Evolutionary conservation across 805 yeast genomes (phyloP).

Genomic region (Lachancea sp.): DNA sequence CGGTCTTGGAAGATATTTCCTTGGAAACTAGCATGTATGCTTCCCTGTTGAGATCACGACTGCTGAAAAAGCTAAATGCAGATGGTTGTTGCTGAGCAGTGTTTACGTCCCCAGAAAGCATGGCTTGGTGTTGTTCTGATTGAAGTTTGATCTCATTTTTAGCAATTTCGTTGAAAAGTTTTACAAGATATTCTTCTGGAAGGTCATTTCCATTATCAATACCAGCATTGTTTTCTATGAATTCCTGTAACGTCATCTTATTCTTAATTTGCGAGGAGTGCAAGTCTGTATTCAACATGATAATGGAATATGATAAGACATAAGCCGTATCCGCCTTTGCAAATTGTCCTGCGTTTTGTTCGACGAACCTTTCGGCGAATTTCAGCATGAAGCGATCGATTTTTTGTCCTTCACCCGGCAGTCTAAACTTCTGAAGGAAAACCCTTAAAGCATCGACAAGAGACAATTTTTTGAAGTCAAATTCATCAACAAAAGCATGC

Average conservation of each 20-base stretch:
- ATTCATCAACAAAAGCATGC: constrained; percentile 88
- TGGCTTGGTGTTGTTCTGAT: constrained; percentile 90
- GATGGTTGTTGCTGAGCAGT: constrained; percentile 36
- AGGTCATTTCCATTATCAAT: constrained; percentile 87
- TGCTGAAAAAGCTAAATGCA: constrained; percentile 55
- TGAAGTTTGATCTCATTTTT: constrained; percentile 81
- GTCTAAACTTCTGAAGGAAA: constrained; percentile 80
- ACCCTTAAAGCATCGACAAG: constrained; percentile 83
- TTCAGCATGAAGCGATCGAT: constrained; percentile 95
- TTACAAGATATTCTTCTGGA: constrained; percentile 62
- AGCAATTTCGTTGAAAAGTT: constrained; percentile 72
- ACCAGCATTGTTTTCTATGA: constrained; percentile 80
- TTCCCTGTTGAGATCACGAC: constrained; percentile 66
- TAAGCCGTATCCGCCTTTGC: constrained; percentile 93
- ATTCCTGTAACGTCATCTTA: constrained; percentile 84
- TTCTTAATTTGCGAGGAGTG: constrained; percentile 83
- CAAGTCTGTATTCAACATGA: constrained; percentile 89
- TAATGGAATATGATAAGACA: constrained; percentile 83
- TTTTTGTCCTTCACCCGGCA: constrained; percentile 98
- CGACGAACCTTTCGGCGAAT: constrained; percentile 86
- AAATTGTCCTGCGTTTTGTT: constrained; percentile 83
- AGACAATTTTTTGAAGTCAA: constrained; percentile 62
- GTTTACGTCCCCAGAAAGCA: constrained; percentile 56
- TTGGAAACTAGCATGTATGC: constrained; percentile 89
- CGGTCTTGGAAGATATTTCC: constrained; percentile 87